phyloP scores from a whole-genome alignment of 2,329 filamentous ascomycete genomes.

The Erysiphe pulchra region DNA sequence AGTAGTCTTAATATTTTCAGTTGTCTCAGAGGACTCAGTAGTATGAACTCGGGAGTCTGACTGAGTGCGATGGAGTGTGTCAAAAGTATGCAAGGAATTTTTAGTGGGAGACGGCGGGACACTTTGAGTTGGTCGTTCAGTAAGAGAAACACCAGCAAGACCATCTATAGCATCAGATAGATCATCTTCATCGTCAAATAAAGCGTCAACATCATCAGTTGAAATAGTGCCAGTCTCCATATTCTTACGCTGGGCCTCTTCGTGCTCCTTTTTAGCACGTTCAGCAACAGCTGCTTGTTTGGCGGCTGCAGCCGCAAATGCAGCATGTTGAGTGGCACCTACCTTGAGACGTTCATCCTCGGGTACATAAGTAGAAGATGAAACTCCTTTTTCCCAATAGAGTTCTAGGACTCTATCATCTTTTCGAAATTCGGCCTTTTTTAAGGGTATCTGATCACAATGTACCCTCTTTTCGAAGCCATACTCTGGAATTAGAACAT shows the following conservation, averaged over 20 bases:
- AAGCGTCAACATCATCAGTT: slow-evolving; percentile 75
- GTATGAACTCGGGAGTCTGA: slow-evolving; percentile 72
- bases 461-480: slow-evolving; percentile 98
- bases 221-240: slow-evolving; percentile 89
- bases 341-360: slow-evolving; percentile 90
- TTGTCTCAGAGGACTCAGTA: background rate
- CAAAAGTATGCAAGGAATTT: slow-evolving; percentile 37
- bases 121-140: slow-evolving; percentile 79
- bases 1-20: slow-evolving; percentile 61
- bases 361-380: slow-evolving; percentile 83
- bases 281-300: slow-evolving; percentile 63
- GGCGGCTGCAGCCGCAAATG: slow-evolving; percentile 49
- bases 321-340: slow-evolving; percentile 43
- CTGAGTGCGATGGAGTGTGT: slow-evolving; percentile 59
- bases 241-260: slow-evolving; percentile 77
- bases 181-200: slow-evolving; percentile 74
- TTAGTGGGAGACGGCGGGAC: slow-evolving; percentile 77
- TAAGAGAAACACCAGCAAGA: slow-evolving; percentile 71
- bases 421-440: slow-evolving; percentile 99
- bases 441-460: slow-evolving; percentile 87
- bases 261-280: slow-evolving; percentile 58
- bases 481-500: slow-evolving; percentile 92
- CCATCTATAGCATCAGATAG: slow-evolving; percentile 73
- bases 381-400: slow-evolving; percentile 98
- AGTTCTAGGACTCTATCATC: slow-evolving; percentile 82